Conservation (phyloP, 352 stramenopile species). For the Pythium vanterpoolii region DNA sequence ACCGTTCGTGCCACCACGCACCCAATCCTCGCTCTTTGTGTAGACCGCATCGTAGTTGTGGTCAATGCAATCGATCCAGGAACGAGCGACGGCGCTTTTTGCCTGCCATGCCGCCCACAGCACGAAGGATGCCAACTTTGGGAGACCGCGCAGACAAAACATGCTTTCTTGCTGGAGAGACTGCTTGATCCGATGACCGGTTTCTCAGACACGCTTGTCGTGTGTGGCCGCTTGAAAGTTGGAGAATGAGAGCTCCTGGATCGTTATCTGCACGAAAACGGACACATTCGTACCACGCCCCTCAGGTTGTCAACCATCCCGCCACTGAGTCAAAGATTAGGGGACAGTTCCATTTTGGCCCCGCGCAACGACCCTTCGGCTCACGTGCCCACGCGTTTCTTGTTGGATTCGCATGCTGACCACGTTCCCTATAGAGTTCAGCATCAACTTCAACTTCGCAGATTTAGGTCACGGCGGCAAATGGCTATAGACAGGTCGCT, state of each 20-base stretch:
- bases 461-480: neutral
- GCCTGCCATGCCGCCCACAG: neutral
- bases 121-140: neutral
- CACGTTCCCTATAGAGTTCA: too few relatives aligned
- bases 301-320: too few relatives aligned
- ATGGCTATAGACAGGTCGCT: too few relatives aligned
- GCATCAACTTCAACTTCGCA: neutral
- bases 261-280: neutral
- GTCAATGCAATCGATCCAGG: slow-evolving; percentile 43
- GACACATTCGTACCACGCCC: neutral
- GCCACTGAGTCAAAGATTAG: neutral
- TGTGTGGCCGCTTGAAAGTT: neutral
- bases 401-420: neutral
- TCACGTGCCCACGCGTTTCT: slow-evolving; percentile 7
- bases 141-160: neutral
- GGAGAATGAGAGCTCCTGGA: neutral
- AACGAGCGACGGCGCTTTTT: slow-evolving; percentile 1
- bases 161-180: neutral
- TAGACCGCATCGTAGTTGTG: slow-evolving; percentile 30
- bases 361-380: neutral
- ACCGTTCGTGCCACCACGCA: slow-evolving; percentile 22
- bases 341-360: neutral
- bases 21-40: slow-evolving; percentile 29
- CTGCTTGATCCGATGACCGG: neutral
- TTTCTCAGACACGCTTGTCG: neutral